Percentiles rank a stretch among this genome's conserved stretches.
Evolutionary conservation across 2,329 filamentous ascomycete species (phyloP).

Genomic region (Aspergillus hortae): DNA sequence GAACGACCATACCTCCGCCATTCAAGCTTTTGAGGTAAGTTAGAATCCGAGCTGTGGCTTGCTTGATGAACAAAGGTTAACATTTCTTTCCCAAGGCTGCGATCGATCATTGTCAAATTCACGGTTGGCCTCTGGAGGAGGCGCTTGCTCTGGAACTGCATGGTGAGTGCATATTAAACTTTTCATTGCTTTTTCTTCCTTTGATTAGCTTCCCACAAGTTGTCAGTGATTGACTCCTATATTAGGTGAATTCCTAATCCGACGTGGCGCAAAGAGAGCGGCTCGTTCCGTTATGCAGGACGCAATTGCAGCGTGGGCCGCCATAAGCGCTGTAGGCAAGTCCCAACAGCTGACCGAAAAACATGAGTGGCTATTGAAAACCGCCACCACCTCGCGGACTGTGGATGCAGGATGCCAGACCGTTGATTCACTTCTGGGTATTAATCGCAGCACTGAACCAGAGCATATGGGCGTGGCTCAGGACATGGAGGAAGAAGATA

Average conservation of each 20-base stretch:
- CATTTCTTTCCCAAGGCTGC: conserved; percentile 45
- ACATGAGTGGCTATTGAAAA: conserved; percentile 59
- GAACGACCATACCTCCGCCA: conserved; percentile 42
- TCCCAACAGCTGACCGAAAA: conserved; percentile 55
- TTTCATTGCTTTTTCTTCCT: conserved; percentile 1
- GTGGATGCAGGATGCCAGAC: conserved; percentile 58
- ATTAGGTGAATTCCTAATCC: conserved; percentile 51
- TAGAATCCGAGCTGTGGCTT: not conserved
- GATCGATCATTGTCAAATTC: conserved; percentile 58
- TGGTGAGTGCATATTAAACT: conserved; percentile 28
- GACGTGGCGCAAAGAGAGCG: conserved; percentile 56
- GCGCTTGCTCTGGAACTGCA: conserved; percentile 60
- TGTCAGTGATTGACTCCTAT: conserved; percentile 1
- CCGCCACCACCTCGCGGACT: conserved; percentile 48
- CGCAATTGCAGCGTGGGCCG: conserved; percentile 56
- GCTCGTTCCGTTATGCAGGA: conserved; percentile 58
- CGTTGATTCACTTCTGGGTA: conserved; percentile 45
- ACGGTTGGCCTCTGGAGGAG: conserved; percentile 58
- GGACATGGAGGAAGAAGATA: conserved; percentile 37
- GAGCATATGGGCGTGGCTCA: conserved; percentile 28
- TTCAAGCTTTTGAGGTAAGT: conserved; percentile 38
- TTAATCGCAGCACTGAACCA: conserved; percentile 30
- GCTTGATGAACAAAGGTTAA: not conserved
- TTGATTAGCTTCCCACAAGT: conserved; percentile 1
- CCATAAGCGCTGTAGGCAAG: conserved; percentile 58